Percentiles rank a stretch among this genome's conserved stretches.
phyloP scores from a whole-genome alignment of 805 yeast genomes.

The Candida maesae region DNA sequence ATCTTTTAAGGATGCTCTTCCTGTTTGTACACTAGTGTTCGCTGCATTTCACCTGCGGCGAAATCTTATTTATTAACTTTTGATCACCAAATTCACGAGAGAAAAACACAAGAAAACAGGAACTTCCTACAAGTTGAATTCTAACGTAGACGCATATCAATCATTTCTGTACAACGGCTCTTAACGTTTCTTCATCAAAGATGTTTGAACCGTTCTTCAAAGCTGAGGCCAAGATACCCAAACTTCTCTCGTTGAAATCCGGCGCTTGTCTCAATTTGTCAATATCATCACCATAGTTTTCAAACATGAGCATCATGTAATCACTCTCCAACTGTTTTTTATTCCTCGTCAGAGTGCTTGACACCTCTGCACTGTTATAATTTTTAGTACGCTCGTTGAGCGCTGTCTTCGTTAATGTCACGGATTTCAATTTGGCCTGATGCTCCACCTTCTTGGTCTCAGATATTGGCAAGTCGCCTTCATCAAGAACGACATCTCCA shows the following conservation, averaged over 20 bases:
- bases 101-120: too few species aligned
- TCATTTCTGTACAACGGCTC: slow-evolving; percentile 19
- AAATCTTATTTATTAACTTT: too few species aligned
- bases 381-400: slow-evolving; percentile 28
- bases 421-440: slow-evolving; percentile 18
- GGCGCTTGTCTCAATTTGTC: slow-evolving; percentile 46
- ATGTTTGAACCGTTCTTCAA: slow-evolving; percentile 22
- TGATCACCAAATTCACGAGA: too few species aligned
- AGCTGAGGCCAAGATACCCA: slow-evolving; percentile 29
- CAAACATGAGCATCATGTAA: slow-evolving; percentile 53
- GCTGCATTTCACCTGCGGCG: too few species aligned
- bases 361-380: slow-evolving; percentile 31
- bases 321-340: slow-evolving; percentile 42
- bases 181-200: slow-evolving; percentile 22
- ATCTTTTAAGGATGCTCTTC: not conserved
- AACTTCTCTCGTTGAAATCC: slow-evolving; percentile 57
- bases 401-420: slow-evolving; percentile 32
- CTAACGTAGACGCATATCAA: not conserved
- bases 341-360: slow-evolving; percentile 28
- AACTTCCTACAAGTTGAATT: too few species aligned
- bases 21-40: too few species aligned
- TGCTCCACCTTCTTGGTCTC: slow-evolving; percentile 14
- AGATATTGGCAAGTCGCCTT: slow-evolving; percentile 25
- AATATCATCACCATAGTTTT: slow-evolving; percentile 46
- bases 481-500: slow-evolving; percentile 30